Evolutionary conservation across 805 yeast genomes (phyloP), one percentile per base, ranked within the genome.

Genomic region (Ogataea wickerhamii): DNA sequence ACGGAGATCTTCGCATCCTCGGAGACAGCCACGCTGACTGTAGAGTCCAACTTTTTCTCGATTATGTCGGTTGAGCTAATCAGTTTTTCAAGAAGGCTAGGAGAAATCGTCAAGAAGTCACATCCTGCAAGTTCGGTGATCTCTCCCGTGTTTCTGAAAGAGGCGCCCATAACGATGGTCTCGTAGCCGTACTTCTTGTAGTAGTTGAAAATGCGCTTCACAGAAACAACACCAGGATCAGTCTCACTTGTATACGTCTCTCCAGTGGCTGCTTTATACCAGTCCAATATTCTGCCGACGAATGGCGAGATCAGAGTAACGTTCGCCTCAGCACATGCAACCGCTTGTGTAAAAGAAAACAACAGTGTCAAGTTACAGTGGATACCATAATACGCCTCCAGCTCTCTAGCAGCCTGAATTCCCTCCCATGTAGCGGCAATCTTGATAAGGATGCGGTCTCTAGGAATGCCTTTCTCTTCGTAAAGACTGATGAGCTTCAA

Each of bases 81-180:
- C 62, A 93, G 77, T 68, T 85, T 80, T 68, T 89, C 96, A 64
- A 93, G 80, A 59, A 93, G 75, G 59, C 73, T 75, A 62, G 98
- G 98, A 51, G 98, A 75, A 58, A 93, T 88, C 60, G 99, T 93
- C 68, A 93, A 76, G 78, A 72, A 88, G 67, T 93, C 99, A 61
- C 87, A 82, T 64, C 99, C 99, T 42, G 98, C 97, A 56, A 93
- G 76, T 56, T 91, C 95, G 68, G 82, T 82, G 70, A 93, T 87
- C 74, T 91, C 98, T 51, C 87, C 96, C 44, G 73, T 67, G 76
- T 87, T 93, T 78, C 99, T 88, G 87, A 93, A 91, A 43, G 98
- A 91, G 41, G 99, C 99, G 68, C 98, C 99, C 99, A 93, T 93
- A 62, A 93, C 97, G 63, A 93, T 89, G 64, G 99, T 93, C 56